These are phyloP conservation scores for Chalaropsis thielavioides DNA, from an alignment of 2,329 filamentous ascomycete genomes.

Conservation along the genomic window DNA sequence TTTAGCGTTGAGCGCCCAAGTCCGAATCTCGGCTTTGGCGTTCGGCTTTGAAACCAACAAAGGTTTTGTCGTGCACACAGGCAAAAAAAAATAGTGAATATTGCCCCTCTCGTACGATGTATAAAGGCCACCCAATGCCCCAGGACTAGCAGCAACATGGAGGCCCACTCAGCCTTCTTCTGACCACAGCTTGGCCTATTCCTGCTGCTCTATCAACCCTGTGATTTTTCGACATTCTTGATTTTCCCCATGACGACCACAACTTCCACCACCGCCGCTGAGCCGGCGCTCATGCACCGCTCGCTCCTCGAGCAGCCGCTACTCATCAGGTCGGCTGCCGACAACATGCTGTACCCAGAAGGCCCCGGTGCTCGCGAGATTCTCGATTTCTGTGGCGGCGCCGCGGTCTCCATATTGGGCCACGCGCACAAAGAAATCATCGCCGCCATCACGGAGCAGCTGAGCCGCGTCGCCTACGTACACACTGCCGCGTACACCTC, in stretches of 20 bases:
- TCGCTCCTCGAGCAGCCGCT: slow-evolving; percentile 4
- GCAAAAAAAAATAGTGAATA: neutral
- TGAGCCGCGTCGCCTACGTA: slow-evolving; percentile 28
- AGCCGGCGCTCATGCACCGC: slow-evolving; percentile 6
- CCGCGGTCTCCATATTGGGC: slow-evolving; percentile 51
- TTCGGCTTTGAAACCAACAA: neutral
- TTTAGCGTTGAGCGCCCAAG: neutral
- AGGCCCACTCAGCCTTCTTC: neutral
- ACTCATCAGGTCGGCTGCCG: neutral
- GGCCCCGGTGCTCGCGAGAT: slow-evolving; percentile 24
- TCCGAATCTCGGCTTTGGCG: neutral
- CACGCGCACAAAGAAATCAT: slow-evolving; percentile 43
- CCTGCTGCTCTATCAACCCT: neutral
- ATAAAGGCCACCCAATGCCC: neutral
- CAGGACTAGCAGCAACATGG: neutral
- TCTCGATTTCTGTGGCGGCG: slow-evolving; percentile 54
- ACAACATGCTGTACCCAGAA: neutral
- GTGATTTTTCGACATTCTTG: neutral
- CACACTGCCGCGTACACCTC: slow-evolving; percentile 23
- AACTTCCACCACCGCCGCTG: neutral
- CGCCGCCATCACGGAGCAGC: slow-evolving; percentile 39
- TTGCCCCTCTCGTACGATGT: neutral
- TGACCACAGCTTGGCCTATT: neutral
- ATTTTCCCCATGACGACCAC: neutral
- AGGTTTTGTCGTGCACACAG: neutral